Evolutionary conservation across 208 protist genomes (phyloP), one percentile per base, ranked within the genome.

Genomic region (Acanthamoeba royreba): DNA sequence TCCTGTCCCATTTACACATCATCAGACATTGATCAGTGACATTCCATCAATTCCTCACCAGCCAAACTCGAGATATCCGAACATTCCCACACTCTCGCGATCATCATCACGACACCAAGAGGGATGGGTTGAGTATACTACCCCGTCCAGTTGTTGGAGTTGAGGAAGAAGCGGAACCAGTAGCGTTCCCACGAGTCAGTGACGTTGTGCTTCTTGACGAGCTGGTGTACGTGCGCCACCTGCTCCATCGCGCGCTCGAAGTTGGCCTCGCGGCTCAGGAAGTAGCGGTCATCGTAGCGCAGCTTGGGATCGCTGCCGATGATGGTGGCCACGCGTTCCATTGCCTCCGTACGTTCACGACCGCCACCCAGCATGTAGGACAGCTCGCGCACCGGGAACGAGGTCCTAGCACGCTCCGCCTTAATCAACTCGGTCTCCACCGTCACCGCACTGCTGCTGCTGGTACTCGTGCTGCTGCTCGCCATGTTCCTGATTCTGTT

Each of bases 301-400:
- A 88, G 31, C 8, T 43, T 31, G 46, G 79, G 79, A 13, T 88
- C 79, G 43, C 61, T 31, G 46, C 22, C 47, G 7, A 43, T 28
- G 7, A 61, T 9, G 28, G n/a, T 42, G 46, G 52, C 28, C 28
- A 35, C 25, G 19, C 46, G 42, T 25, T 61, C 17, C 4, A 19
- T 7, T 19, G 3, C 28, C 11, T 9, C 79, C 31, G 79, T 88
- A 15, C 2, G 19, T n/a, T 88, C 19, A 19, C 22, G n/a, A 0
- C 52, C 46, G 17, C 81, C 81, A 35, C 74, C 86, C 11, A 92
- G 86, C 35, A 92, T 28, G 42, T 92, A 25, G n/a, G 86, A 77
- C 40, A 92, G 22, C 55, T 4, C 58, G 5, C 53, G 35, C 22
- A 92, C 55, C 17, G 52, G 19, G 40, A 92, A 92, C 15, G 86